Conservation (phyloP, 2,329 filamentous ascomycete genomes). For the Volutella citrinella region DNA sequence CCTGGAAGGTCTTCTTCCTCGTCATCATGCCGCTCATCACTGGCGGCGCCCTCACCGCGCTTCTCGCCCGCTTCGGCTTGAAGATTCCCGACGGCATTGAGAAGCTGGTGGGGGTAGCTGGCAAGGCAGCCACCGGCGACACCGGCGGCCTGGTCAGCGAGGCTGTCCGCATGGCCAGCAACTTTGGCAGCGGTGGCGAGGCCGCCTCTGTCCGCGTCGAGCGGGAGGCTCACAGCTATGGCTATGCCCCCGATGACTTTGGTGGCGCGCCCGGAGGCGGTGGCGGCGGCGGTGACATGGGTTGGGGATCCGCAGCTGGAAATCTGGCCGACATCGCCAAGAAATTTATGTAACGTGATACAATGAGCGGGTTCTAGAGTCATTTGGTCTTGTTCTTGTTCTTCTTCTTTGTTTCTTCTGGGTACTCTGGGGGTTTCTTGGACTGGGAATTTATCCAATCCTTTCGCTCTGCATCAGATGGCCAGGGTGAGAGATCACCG, state of each 20-base stretch:
- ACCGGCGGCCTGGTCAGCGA: slow-evolving; percentile 51
- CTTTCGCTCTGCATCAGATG: slow-evolving; percentile 8
- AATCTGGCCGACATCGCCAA: slow-evolving; percentile 38
- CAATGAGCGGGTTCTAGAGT: no score
- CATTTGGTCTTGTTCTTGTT: slow-evolving; percentile 7
- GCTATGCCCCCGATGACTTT: no score
- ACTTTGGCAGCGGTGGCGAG: slow-evolving; percentile 22
- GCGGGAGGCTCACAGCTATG: slow-evolving; percentile 37
- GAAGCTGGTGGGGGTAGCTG: slow-evolving; percentile 54
- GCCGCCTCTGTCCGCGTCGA: slow-evolving; percentile 27
- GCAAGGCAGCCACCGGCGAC: slow-evolving; percentile 45
- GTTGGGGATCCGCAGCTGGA: slow-evolving; percentile 34
- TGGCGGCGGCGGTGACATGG: slow-evolving; percentile 25
- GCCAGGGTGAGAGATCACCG: slow-evolving; percentile 10
- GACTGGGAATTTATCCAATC: slow-evolving; percentile 6
- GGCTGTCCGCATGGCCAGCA: slow-evolving; percentile 51
- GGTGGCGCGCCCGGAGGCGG: slow-evolving; percentile 34
- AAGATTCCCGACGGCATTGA: slow-evolving; percentile 65
- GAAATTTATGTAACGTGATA: slow-evolving; percentile 37
- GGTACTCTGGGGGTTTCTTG: slow-evolving; percentile 19
- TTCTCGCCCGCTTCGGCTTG: slow-evolving; percentile 78
- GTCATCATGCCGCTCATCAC: slow-evolving; percentile 86
- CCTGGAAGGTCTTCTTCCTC: slow-evolving; percentile 81
- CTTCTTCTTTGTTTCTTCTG: slow-evolving; percentile 5
- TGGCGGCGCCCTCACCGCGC: slow-evolving; percentile 74